Evolutionary conservation across 257 asterid genomes (phyloP), one percentile per base, ranked within the genome.

Genomic region (Anisodus tanguticus): DNA sequence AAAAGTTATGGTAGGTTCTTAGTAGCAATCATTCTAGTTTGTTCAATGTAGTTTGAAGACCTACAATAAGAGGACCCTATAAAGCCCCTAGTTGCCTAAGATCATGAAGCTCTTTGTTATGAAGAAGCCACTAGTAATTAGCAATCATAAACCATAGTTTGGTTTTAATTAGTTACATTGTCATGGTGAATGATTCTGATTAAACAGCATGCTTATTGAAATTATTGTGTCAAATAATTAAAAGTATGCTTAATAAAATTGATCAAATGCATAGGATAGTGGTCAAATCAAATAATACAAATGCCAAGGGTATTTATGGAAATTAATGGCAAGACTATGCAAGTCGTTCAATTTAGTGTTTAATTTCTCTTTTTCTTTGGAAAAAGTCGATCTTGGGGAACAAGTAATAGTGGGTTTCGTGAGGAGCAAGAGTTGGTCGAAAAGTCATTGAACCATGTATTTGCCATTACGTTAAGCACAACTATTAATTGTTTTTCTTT

Each of bases 361-460:
- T 47, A 1, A 16, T 49, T 74, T 74, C 11, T 19, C 80, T 49
- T 49, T 43, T 74, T 5, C 19, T 5, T 74, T 47, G 11, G 5
- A 47, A 47, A 45, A 19, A 9, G 80, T 5, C 12, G 59, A 1
- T 74, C 80, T 74, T 49, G 80, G 43, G 43, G 80, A 74, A 9
- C 80, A 74, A 74, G 80, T 74, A 74, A 49, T 19, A 22, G 12
- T 41, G 49, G 19, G 60, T 74, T 74, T 22, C 80, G 80, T 47
- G 59, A 31, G 17, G 19, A 49, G n/a, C 57, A 72, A 19, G 1
- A 19, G 41, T 72, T n/a, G 39, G 41, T 47, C 80, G 16, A 72
- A n/a, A 1, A 19, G 41, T 9, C 80, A 0, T 10, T 72, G 43
- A 49, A 10, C 19, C 60, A 6, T 45, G 79, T 58, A 11, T 19